Base-by-base conservation (phyloP, 495 filamentous ascomycete genomes). In the Xylaria scruposa region DNA sequence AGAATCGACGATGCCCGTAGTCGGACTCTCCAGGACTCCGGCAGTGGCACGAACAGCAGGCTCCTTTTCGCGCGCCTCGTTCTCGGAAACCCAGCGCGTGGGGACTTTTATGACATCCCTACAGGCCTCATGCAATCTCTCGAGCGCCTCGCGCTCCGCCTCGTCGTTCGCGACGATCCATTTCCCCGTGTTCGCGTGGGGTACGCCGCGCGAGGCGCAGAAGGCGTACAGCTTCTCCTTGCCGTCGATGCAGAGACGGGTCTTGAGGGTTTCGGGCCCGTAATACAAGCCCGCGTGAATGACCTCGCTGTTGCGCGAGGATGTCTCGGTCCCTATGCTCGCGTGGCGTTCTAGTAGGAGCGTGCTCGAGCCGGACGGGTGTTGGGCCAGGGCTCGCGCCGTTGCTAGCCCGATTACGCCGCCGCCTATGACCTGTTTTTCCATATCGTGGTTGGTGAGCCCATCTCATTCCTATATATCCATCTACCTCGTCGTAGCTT, bases 211-310 rank as follows among this genome's bases (percentile, higher is more conserved):
- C 24, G 82, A 79, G 1, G 82, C 77, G 85, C 95, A 98, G 62
- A 95, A 88, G 12, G 85, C 85, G 82, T 99, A 99, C 73, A 99
- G 83, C 81, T 93, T 84, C 51, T 90, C 75, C 64, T 89, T 88
- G 69, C 96, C 96, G 56, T 80, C 77, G 75, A 98, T 86, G 82
- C 96, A 99, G 63, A 99, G 90, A 1, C 80, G 80, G 0, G 96
- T 94, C 81, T 99, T 99, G 19, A 97, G 88, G 0, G 90, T 90
- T 47, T 79, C 77, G 24, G 86, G 78, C 46, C 92, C 92, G 83
- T 99, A 99, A 85, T 99, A 98, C 54, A 98, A 88, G 51, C 97
- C 97, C 2, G 93, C 96, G 76, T 99, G 96, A 69, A 98, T 97
- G 53, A 98, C 95, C 88, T 98, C 96, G 73, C 93, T 97, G 81